Conservation (phyloP, 441 rosid genomes). For the Pelargonium australe region DNA sequence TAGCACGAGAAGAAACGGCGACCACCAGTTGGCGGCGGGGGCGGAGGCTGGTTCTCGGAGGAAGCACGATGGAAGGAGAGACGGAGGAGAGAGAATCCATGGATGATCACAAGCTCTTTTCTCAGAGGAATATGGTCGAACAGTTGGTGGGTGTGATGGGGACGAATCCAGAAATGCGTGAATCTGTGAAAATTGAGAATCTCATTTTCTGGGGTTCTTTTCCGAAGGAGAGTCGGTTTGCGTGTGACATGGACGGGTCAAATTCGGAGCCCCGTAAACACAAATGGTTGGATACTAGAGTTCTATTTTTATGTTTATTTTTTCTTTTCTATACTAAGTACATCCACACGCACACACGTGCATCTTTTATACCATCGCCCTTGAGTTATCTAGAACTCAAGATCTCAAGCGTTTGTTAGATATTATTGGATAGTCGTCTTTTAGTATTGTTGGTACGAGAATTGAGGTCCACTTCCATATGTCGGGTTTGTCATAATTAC, state of each 20-base stretch:
- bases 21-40: conserved; percentile 24
- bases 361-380: too few relatives aligned
- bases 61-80: conserved; percentile 66
- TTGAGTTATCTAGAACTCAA: too few relatives aligned
- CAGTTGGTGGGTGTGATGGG: neutral
- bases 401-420: too few relatives aligned
- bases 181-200: conserved; percentile 18
- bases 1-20: conserved; percentile 29
- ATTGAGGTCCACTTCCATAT: too few relatives aligned
- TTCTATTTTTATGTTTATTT: neutral
- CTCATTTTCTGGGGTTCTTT: neutral
- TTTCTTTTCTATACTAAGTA: too few relatives aligned
- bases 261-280: conserved; percentile 11
- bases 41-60: conserved; percentile 32
- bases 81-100: conserved; percentile 68
- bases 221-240: neutral
- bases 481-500: too few relatives aligned
- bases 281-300: neutral
- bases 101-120: neutral
- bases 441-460: too few relatives aligned
- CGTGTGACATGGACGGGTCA: conserved; percentile 14
- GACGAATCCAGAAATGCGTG: conserved; percentile 3
- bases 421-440: too few relatives aligned
- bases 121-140: neutral
- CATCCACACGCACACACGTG: too few relatives aligned